A percentile compares a stretch with the other conserved stretches of the same genome.
These are phyloP conservation scores for Stagonosporopsis tanaceti DNA, from an alignment of 2,329 filamentous ascomycete genomes.

Conservation along the genomic window DNA sequence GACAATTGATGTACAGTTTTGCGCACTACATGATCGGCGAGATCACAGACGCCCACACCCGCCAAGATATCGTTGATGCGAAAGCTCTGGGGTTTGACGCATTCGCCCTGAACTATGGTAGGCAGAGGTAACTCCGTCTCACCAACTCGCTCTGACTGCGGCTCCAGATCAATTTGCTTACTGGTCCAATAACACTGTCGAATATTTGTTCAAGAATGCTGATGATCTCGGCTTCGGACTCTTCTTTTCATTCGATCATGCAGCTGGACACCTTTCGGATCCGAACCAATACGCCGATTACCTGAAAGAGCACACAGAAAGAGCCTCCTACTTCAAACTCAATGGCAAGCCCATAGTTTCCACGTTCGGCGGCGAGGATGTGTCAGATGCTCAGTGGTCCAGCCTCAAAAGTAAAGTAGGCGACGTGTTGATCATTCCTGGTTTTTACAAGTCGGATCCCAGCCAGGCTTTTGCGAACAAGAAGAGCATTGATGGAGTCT, in stretches of 20 bases:
- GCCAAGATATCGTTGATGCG: conserved; percentile 39
- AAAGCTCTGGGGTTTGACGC: conserved; percentile 45
- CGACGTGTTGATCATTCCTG: conserved; percentile 38
- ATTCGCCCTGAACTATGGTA: conserved; percentile 47
- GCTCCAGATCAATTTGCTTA: conserved; percentile 17
- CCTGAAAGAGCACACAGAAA: conserved; percentile 31
- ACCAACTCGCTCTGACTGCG: neutral
- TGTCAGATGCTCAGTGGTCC: conserved; percentile 28
- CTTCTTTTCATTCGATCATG: conserved; percentile 51
- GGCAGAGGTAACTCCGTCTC: neutral
- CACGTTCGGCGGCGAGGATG: conserved; percentile 42
- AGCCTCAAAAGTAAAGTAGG: conserved; percentile 39
- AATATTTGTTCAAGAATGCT: conserved; percentile 41
- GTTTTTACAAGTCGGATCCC: conserved; percentile 17
- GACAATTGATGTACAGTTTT: neutral
- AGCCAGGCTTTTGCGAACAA: conserved; percentile 32
- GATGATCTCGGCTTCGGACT: conserved; percentile 42
- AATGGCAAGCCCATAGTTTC: conserved; percentile 41
- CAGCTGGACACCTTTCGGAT: conserved; percentile 27
- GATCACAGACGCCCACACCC: conserved; percentile 27
- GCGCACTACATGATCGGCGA: conserved; percentile 39
- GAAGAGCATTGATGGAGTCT: conserved; percentile 44
- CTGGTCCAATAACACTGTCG: conserved; percentile 40
- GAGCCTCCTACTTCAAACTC: conserved; percentile 40
- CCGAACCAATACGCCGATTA: conserved; percentile 38